These are phyloP conservation scores for Castanea crenata DNA, from an alignment of 306 rosid genomes.

Conservation along the genomic window DNA sequence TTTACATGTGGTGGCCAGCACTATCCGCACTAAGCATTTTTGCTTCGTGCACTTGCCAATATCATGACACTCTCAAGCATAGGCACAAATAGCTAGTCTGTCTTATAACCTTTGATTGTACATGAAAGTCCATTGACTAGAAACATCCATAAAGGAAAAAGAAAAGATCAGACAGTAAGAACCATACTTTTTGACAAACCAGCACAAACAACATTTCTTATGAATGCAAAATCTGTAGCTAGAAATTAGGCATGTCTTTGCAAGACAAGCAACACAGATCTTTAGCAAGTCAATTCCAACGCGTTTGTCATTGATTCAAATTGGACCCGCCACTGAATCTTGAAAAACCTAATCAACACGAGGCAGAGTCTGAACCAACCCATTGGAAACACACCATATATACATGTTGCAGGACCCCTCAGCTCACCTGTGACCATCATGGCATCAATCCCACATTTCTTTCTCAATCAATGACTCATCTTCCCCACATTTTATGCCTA, in stretches of 20 bases:
- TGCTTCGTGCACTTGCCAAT: not conserved
- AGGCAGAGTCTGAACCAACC: slow-evolving; percentile 32
- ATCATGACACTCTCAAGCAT: not conserved
- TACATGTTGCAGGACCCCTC: slow-evolving; percentile 30
- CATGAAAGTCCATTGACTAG: slow-evolving; percentile 20
- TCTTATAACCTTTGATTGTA: not conserved
- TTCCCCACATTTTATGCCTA: slow-evolving; percentile 34
- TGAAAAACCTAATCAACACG: slow-evolving; percentile 26
- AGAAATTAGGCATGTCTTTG: slow-evolving; percentile 41
- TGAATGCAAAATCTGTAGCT: slow-evolving; percentile 14
- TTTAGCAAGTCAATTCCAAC: slow-evolving; percentile 42
- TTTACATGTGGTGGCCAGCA: not conserved
- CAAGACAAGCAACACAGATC: slow-evolving; percentile 50
- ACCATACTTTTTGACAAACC: slow-evolving; percentile 50
- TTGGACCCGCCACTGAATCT: slow-evolving; percentile 58
- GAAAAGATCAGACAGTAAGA: slow-evolving; percentile 17
- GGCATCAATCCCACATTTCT: slow-evolving; percentile 28
- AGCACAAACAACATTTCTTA: slow-evolving; percentile 27
- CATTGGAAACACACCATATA: slow-evolving; percentile 33
- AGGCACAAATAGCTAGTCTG: not conserved
- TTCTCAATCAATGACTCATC: slow-evolving; percentile 45
- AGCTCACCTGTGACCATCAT: slow-evolving; percentile 46
- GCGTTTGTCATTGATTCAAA: slow-evolving; percentile 39
- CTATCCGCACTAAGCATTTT: not conserved
- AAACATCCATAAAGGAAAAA: slow-evolving; percentile 13